phyloP scores from a whole-genome alignment of 2,329 filamentous ascomycete genomes.

The Drechslera avenae region DNA sequence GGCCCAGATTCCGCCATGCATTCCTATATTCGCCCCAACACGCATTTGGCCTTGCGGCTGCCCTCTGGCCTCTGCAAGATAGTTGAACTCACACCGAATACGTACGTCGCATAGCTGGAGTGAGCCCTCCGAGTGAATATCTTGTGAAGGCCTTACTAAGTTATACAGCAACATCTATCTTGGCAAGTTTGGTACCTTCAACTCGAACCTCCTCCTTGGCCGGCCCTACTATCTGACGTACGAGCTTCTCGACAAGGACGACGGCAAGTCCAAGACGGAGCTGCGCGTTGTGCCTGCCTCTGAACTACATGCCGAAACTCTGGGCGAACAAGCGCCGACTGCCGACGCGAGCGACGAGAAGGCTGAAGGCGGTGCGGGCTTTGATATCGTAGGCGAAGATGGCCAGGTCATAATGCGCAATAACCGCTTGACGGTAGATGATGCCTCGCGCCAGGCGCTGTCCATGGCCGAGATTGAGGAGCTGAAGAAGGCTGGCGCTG shows the following conservation, averaged over 20 bases:
- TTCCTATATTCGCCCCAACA: slow-evolving; percentile 55
- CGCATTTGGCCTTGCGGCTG: slow-evolving; percentile 60
- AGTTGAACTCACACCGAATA: slow-evolving; percentile 65
- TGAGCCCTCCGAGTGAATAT: slow-evolving; percentile 31
- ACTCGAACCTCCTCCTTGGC: slow-evolving; percentile 86
- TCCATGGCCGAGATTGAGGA: slow-evolving; percentile 73
- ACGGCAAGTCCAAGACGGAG: slow-evolving; percentile 66
- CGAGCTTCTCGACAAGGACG: slow-evolving; percentile 76
- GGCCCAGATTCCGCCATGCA: slow-evolving; percentile 46
- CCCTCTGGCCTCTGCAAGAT: slow-evolving; percentile 64
- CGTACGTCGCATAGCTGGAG: slow-evolving; percentile 59
- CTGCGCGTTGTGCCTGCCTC: slow-evolving; percentile 78
- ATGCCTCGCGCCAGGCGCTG: slow-evolving; percentile 73
- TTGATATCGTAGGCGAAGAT: slow-evolving; percentile 56
- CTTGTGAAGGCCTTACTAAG: slow-evolving; percentile 4
- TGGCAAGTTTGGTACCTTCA: slow-evolving; percentile 91
- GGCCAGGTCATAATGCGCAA: slow-evolving; percentile 61
- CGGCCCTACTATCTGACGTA: slow-evolving; percentile 91
- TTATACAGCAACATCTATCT: slow-evolving; percentile 76
- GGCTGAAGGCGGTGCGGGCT: slow-evolving; percentile 44
- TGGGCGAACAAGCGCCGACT: slow-evolving; percentile 56
- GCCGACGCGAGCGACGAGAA: slow-evolving; percentile 46
- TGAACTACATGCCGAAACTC: slow-evolving; percentile 80
- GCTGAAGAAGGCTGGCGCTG: slow-evolving; percentile 72
- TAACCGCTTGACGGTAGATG: slow-evolving; percentile 68